phyloP scores from a whole-genome alignment of 1,284 basidiomycete species.

The Boletus holoroseus region DNA sequence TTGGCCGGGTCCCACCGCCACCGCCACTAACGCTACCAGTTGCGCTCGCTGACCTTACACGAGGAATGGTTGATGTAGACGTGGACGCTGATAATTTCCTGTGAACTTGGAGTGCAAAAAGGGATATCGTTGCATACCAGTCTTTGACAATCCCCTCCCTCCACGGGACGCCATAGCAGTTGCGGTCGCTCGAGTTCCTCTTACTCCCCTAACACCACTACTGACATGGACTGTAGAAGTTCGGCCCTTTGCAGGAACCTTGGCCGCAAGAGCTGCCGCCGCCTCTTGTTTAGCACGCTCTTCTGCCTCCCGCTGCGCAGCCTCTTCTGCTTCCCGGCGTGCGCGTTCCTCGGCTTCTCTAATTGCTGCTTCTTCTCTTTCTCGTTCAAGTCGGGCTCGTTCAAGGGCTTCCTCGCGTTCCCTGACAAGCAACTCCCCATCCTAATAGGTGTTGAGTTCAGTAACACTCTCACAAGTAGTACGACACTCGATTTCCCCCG shows the following conservation, averaged over 20 bases:
- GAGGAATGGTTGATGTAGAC: constrained; percentile 20
- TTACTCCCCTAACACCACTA: constrained; percentile 49
- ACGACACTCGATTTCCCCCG: background rate
- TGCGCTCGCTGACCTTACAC: constrained; percentile 29
- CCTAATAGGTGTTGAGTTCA: constrained; percentile 38
- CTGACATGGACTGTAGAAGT: constrained; percentile 34
- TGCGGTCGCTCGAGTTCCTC: constrained; percentile 47
- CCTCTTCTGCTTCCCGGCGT: constrained; percentile 40
- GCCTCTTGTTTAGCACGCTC: constrained; percentile 30
- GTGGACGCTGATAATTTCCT: constrained; percentile 13
- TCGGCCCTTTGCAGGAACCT: constrained; percentile 29
- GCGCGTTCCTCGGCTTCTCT: constrained; percentile 47
- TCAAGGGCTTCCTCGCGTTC: constrained; percentile 47
- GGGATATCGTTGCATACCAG: constrained; percentile 16
- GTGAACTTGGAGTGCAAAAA: constrained; percentile 7
- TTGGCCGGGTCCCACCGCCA: constrained; percentile 22
- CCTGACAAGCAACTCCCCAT: constrained; percentile 49
- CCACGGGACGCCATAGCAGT: constrained; percentile 35
- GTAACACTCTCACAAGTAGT: background rate
- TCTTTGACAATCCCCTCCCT: constrained; percentile 25
- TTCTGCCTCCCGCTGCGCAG: constrained; percentile 30
- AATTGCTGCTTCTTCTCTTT: constrained; percentile 48
- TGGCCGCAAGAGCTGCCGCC: constrained; percentile 18
- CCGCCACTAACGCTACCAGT: constrained; percentile 21
- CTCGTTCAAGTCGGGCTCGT: constrained; percentile 43